Percentiles rank a stretch among this genome's conserved stretches.
These are phyloP conservation scores for Magnolia kwangsiensis DNA, from an alignment of 164 flowering plant species.

Conservation along the genomic window DNA sequence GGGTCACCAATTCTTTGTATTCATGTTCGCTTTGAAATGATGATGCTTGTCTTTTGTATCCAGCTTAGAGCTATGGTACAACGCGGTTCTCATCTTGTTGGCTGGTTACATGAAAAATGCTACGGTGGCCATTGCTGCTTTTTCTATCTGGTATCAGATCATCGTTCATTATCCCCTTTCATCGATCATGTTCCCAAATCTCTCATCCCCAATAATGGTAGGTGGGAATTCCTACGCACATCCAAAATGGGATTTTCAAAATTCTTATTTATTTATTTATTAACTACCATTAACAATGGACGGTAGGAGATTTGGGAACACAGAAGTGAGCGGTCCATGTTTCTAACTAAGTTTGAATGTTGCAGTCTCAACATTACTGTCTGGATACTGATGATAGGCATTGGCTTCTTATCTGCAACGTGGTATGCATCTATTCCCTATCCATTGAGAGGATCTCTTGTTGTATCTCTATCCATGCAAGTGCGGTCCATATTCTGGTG, in stretches of 20 bases:
- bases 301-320: no score
- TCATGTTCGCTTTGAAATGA: not conserved
- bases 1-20: not conserved
- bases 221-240: no score
- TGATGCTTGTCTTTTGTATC: not conserved
- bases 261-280: no score
- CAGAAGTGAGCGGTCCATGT: no score
- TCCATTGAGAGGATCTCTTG: not conserved
- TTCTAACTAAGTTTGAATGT: conserved; percentile 34
- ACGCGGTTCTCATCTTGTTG: not conserved
- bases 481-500: no score
- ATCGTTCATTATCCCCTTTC: no score
- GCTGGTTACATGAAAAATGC: not conserved
- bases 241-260: no score
- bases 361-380: conserved; percentile 33
- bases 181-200: no score
- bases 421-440: conserved; percentile 19
- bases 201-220: no score
- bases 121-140: not conserved
- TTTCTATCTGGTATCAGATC: not conserved
- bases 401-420: conserved; percentile 39
- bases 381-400: conserved; percentile 34
- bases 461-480: no score
- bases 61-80: not conserved
- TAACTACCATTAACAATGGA: no score